Conservation (phyloP, 129 eudicot genomes). For the Cynara cardunculus region DNA sequence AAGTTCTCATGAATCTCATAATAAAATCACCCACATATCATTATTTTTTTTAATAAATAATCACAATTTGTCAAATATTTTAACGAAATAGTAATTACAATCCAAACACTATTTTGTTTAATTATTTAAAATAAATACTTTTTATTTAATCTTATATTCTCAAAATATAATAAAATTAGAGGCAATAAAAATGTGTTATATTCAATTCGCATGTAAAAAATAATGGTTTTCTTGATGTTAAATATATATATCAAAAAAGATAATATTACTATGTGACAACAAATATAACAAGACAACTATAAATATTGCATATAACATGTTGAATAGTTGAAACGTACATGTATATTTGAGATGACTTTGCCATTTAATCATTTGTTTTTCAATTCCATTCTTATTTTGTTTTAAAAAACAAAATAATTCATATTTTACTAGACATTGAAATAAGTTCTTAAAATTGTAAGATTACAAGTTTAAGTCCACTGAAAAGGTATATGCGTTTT, state of each 20-base stretch:
- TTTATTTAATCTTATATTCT: neutral
- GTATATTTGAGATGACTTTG: neutral
- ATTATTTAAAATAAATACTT: neutral
- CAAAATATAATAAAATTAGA: neutral
- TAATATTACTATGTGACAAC: neutral
- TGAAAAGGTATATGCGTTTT: neutral
- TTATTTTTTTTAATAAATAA: neutral
- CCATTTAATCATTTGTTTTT: conserved; percentile 8
- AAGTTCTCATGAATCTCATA: too few species aligned
- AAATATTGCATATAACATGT: neutral
- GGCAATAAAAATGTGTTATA: neutral
- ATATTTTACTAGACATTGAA: neutral
- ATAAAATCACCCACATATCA: neutral
- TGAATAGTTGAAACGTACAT: conserved; percentile 2
- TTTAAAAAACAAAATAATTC: neutral
- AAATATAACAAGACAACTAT: neutral
- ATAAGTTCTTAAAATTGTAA: neutral
- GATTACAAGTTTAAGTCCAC: neutral
- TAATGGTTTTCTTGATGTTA: neutral
- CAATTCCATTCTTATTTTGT: neutral
- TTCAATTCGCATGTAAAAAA: neutral
- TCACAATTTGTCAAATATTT: too few species aligned
- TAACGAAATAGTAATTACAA: neutral
- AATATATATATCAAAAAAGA: neutral
- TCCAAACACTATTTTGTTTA: neutral